Conservation (phyloP, 495 filamentous ascomycete genomes). For the Xylaria castorea region DNA sequence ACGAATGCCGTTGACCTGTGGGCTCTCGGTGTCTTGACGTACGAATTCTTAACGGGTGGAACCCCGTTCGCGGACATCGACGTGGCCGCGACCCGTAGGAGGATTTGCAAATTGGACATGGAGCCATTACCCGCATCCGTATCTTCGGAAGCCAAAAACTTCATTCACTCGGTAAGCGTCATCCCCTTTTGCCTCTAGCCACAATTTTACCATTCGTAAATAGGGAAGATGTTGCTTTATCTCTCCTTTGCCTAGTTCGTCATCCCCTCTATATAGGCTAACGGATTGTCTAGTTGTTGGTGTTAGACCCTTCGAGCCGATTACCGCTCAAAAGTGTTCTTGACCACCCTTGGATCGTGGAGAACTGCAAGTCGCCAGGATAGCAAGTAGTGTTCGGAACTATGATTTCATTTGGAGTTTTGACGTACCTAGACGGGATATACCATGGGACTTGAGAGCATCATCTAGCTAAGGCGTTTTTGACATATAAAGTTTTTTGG, state of each 20-base stretch:
- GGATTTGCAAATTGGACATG: constrained; percentile 40
- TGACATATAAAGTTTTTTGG: too few relatives aligned
- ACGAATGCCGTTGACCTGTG: constrained; percentile 79
- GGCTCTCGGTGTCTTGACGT: constrained; percentile 78
- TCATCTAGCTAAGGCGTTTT: background rate
- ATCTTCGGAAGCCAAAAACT: constrained; percentile 54
- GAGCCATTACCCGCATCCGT: constrained; percentile 48
- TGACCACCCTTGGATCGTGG: constrained; percentile 80
- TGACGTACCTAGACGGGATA: background rate
- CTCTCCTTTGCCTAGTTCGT: background rate
- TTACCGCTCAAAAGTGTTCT: constrained; percentile 74
- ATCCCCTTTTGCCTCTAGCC: background rate
- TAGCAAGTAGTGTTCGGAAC: background rate
- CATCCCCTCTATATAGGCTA: background rate
- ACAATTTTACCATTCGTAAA: background rate
- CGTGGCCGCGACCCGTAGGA: constrained; percentile 36
- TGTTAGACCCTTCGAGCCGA: constrained; percentile 77
- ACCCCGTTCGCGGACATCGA: constrained; percentile 80
- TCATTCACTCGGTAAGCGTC: constrained; percentile 47
- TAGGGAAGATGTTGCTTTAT: background rate
- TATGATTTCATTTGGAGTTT: background rate
- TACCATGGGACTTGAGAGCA: background rate
- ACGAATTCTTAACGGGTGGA: constrained; percentile 78
- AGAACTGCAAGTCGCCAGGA: constrained; percentile 61
- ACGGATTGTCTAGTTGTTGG: constrained; percentile 62